These are phyloP conservation scores for Sapria himalayana DNA, from an alignment of 345 rosid genomes.

Conservation along the genomic window DNA sequence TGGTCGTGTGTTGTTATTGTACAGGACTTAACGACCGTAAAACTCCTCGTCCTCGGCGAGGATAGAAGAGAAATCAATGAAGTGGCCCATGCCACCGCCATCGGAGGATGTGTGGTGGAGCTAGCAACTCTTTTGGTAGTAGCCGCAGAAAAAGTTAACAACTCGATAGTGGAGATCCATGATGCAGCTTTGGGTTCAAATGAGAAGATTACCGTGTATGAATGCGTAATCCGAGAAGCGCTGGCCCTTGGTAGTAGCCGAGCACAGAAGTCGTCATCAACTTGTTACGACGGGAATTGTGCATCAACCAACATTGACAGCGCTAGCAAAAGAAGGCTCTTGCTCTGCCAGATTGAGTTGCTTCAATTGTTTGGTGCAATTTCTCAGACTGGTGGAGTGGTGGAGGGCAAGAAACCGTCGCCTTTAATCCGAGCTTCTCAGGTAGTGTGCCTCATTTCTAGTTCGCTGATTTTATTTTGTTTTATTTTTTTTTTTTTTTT, in stretches of 20 bases:
- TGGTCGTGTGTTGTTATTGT: too few species aligned
- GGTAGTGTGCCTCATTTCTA: slow-evolving; percentile 15
- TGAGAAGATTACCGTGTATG: slow-evolving; percentile 35
- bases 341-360: slow-evolving; percentile 47
- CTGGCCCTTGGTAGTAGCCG: slow-evolving; percentile 13
- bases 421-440: slow-evolving; percentile 34
- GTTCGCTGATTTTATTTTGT: not conserved
- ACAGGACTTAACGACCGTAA: slow-evolving; percentile 35
- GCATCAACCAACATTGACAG: slow-evolving; percentile 10
- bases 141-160: slow-evolving; percentile 30
- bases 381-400: slow-evolving; percentile 8
- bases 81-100: slow-evolving; percentile 34
- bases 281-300: too few species aligned
- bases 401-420: slow-evolving; percentile 26
- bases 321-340: slow-evolving; percentile 25
- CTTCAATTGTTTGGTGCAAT: slow-evolving; percentile 53
- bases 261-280: slow-evolving; percentile 10
- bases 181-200: slow-evolving; percentile 19
- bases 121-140: slow-evolving; percentile 34
- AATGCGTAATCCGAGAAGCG: slow-evolving; percentile 38
- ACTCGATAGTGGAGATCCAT: slow-evolving; percentile 15
- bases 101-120: slow-evolving; percentile 28
- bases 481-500: not conserved
- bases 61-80: slow-evolving; percentile 30
- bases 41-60: slow-evolving; percentile 32